Conservation (phyloP, 495 filamentous ascomycete genomes). For the Astrothelium subdiscretum region DNA sequence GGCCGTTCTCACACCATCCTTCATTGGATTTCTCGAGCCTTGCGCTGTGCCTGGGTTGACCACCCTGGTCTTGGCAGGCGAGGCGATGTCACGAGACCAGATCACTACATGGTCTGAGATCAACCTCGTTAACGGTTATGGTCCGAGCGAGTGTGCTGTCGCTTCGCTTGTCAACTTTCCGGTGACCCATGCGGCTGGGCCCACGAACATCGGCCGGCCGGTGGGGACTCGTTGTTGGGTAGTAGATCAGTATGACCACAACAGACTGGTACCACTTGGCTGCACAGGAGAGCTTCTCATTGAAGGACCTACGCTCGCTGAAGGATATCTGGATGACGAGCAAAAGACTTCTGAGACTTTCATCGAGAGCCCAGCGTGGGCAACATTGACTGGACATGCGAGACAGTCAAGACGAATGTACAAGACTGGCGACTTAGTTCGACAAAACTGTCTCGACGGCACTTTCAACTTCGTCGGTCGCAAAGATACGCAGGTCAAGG, state of each 20-base stretch:
- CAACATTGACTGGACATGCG: neutral
- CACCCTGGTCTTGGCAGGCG: conserved; percentile 13
- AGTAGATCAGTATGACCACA: conserved; percentile 22
- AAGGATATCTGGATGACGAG: conserved; percentile 29
- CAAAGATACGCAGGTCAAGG: conserved; percentile 19
- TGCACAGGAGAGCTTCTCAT: conserved; percentile 31
- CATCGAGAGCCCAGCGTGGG: conserved; percentile 18
- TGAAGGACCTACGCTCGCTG: conserved; percentile 26
- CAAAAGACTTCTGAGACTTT: conserved; percentile 26
- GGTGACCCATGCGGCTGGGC: conserved; percentile 5
- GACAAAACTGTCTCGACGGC: conserved; percentile 6
- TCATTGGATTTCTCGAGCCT: conserved; percentile 23
- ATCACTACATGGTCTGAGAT: conserved; percentile 16
- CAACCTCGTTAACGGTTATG: conserved; percentile 14
- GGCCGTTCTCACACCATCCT: conserved; percentile 42
- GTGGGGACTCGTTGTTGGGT: conserved; percentile 27
- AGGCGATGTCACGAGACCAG: conserved; percentile 14
- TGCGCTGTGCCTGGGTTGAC: conserved; percentile 10
- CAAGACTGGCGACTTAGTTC: conserved; percentile 14
- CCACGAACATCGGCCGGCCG: conserved; percentile 20
- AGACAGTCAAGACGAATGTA: conserved; percentile 11
- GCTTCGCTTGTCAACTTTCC: conserved; percentile 6
- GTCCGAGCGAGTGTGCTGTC: conserved; percentile 17
- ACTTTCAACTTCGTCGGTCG: conserved; percentile 14
- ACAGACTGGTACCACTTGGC: conserved; percentile 28